phyloP scores from a whole-genome alignment of 805 yeast species.

The Barnettozyma vustinii region DNA sequence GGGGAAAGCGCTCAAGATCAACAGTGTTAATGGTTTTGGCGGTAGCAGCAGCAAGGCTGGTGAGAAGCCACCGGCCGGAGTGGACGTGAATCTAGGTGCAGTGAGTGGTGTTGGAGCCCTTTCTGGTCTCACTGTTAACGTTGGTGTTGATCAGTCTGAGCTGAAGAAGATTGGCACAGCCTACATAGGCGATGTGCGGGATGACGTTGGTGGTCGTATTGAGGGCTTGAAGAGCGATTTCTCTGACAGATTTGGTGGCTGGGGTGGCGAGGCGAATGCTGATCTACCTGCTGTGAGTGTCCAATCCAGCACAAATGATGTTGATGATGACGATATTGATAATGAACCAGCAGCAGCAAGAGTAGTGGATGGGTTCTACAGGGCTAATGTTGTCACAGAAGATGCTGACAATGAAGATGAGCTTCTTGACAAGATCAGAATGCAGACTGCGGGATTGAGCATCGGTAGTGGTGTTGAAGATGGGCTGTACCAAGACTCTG shows the following conservation, averaged over 20 bases:
- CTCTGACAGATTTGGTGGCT: not conserved
- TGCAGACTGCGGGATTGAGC: constrained; percentile 37
- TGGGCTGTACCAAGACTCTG: constrained; percentile 21
- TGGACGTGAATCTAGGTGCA: not conserved
- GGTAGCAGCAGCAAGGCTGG: not conserved
- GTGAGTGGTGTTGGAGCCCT: not conserved
- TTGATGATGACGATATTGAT: not conserved
- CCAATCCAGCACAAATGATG: not conserved
- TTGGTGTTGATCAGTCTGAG: not conserved
- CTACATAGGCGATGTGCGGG: constrained; percentile 1
- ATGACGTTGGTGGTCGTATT: not conserved
- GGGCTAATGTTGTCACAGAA: constrained; percentile 4
- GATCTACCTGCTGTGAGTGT: not conserved
- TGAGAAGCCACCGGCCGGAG: not conserved
- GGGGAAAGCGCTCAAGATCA: constrained; percentile 1
- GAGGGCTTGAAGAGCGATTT: not conserved
- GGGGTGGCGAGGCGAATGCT: not conserved
- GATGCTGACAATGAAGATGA: constrained; percentile 28
- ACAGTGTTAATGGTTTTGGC: not conserved
- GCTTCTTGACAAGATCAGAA: constrained; percentile 27
- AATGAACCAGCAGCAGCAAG: not conserved
- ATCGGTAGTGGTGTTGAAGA: constrained; percentile 15
- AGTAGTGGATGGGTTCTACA: constrained; percentile 15
- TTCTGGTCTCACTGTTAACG: not conserved
- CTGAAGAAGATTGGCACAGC: not conserved